Conservation (phyloP, 192 early-diverging fungal species). For the Backusella tarrabulga region DNA sequence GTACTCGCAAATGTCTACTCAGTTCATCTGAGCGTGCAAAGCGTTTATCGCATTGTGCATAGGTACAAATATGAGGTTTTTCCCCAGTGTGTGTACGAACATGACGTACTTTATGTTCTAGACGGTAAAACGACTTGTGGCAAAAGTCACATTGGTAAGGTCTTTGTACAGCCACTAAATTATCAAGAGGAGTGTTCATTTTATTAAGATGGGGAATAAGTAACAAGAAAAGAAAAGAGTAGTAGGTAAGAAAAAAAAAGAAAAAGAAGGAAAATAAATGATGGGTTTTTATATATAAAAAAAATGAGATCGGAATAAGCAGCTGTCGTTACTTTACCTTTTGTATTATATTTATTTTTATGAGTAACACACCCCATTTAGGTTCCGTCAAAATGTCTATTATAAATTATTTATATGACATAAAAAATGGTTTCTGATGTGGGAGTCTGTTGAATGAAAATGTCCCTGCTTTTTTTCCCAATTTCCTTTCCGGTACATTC, state of each 20-base stretch:
- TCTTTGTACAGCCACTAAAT: conserved; percentile 35
- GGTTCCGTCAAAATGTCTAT: conserved; percentile 12
- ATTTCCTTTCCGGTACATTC: conserved; percentile 6
- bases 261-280: background rate
- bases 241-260: background rate
- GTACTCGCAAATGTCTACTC: conserved; percentile 45
- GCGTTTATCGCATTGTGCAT: conserved; percentile 64
- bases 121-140: conserved; percentile 69
- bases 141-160: conserved; percentile 59
- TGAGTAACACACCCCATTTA: conserved; percentile 6
- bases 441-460: conserved; percentile 8
- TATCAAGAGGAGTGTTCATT: background rate
- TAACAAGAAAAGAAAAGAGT: background rate
- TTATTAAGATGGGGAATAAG: background rate
- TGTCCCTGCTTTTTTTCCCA: conserved; percentile 10
- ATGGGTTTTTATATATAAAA: conserved; percentile 9
- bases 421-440: background rate
- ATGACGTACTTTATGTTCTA: conserved; percentile 84
- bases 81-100: conserved; percentile 84
- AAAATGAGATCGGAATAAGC: background rate
- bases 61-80: conserved; percentile 77
- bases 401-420: conserved; percentile 16
- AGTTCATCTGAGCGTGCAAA: conserved; percentile 84
- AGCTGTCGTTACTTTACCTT: conserved; percentile 8
- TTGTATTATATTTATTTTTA: conserved; percentile 9